Conservation (phyloP, 176 grass and related monocot genomes). For the Chloris gayana region DNA sequence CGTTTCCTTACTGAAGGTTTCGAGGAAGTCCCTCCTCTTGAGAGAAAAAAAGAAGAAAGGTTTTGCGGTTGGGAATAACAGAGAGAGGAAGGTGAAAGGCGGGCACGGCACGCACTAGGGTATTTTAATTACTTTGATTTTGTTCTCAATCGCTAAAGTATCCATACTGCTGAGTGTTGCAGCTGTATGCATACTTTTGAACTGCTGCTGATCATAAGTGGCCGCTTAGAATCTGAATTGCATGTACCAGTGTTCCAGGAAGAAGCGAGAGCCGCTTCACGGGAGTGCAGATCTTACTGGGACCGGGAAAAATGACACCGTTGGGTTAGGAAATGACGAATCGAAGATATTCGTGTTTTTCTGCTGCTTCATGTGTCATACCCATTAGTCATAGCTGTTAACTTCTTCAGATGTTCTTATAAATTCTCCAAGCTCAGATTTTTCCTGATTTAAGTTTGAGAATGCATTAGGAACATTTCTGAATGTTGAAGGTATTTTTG, state of each 20-base stretch:
- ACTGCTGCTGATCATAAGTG: background rate
- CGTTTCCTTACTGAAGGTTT: no score
- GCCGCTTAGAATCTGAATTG: background rate
- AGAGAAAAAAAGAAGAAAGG: no score
- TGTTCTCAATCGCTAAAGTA: no score
- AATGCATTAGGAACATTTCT: background rate
- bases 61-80: no score
- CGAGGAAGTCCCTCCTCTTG: no score
- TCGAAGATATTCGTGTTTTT: background rate
- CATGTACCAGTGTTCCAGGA: no score
- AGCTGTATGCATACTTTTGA: background rate
- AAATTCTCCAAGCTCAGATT: background rate
- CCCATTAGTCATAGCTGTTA: background rate
- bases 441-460: background rate
- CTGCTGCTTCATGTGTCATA: background rate
- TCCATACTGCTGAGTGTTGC: background rate
- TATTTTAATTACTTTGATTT: background rate
- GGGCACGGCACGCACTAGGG: no score
- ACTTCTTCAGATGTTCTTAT: background rate
- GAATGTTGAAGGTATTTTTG: background rate
- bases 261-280: background rate
- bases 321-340: background rate
- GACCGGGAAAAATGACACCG: background rate
- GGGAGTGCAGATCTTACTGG: background rate
- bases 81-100: no score